Evolutionary conservation across 805 yeast species (phyloP), one percentile per base, ranked within the genome.

Genomic region (Ogataea corticis): DNA sequence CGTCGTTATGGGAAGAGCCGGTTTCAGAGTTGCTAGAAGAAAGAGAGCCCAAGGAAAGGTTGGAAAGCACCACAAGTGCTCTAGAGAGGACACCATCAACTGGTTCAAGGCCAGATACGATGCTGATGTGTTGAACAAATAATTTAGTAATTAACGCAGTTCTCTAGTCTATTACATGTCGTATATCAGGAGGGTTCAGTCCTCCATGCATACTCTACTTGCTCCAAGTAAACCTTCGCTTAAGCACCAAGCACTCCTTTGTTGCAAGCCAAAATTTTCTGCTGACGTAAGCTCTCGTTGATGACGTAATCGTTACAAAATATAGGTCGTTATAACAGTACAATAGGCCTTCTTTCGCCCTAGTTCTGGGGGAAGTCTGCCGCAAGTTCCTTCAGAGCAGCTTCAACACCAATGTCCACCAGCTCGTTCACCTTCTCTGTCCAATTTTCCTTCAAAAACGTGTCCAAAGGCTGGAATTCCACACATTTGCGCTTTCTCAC

Each of bases 61-160:
- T 65, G 99, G 99, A 79, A 83, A 86, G 85, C 68, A 80, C 69
- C 99, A 94, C 87, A 82, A 82, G 76, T 86, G 95, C 72, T 74
- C 77, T 74, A 88, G 85, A 80, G 95, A 87, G 71, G 98, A 92
- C 76, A 72, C 97, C 76, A 87, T 94, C 74, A 76, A 80, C 73
- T 94, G 99, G 99, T 94, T 94, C 94, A 94, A 94, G 86, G 94
- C 90, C 77, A 94, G 87, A 83, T 94, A 92, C 84, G 99, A 94
- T 78, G 99, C 99, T 73, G 95, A 90, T 68, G 99, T 94, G 69
- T 46, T 48, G 45, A 45, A 38, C 41, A 38, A 38, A 38, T 38
- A 38, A 38, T n/a, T 31, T 28, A 37, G 10, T 37, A 37, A 37
- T 19, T 37, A 37, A 37, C 40, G 40, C 40, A 32, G 31, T 27